These are phyloP conservation scores for Verticillium nonalfalfae DNA, from an alignment of 2,329 filamentous ascomycete genomes.

Conservation along the genomic window DNA sequence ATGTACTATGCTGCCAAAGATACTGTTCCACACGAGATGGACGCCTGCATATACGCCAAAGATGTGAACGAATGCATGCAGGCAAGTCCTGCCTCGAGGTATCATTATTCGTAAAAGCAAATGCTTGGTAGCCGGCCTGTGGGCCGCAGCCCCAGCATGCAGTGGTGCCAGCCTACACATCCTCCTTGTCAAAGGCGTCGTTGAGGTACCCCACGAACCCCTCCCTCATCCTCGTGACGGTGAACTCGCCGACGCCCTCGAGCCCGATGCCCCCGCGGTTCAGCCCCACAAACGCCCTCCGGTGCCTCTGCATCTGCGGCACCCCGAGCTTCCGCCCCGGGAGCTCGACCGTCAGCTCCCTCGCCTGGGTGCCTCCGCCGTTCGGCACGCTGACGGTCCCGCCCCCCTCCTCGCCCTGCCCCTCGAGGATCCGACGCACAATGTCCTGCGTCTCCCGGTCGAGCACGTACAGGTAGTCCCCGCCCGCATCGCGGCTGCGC, in stretches of 20 bases:
- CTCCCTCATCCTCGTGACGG: conserved; percentile 48
- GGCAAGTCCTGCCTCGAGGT: background rate
- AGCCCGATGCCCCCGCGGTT: conserved; percentile 64
- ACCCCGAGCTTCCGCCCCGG: conserved; percentile 61
- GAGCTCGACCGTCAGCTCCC: conserved; percentile 53
- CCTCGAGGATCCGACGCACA: conserved; percentile 61
- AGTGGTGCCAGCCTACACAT: conserved; percentile 28
- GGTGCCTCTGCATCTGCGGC: conserved; percentile 69
- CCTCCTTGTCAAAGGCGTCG: conserved; percentile 55
- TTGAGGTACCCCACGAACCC: conserved; percentile 64
- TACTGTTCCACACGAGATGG: too few relatives aligned
- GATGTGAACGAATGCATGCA: background rate
- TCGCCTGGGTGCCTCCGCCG: conserved; percentile 12
- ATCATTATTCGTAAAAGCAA: background rate
- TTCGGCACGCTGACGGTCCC: conserved; percentile 47
- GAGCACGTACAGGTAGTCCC: conserved; percentile 74
- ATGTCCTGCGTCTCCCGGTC: conserved; percentile 76
- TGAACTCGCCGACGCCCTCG: conserved; percentile 48
- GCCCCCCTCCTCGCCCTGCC: conserved; percentile 59
- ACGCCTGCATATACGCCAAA: too few relatives aligned
- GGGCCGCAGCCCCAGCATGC: background rate
- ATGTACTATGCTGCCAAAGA: too few relatives aligned
- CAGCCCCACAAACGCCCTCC: conserved; percentile 70
- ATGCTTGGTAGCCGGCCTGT: background rate
- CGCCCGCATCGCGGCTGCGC: conserved; percentile 52